Conservation (phyloP, 2,329 filamentous ascomycete genomes). For the Domatiomyces globalis region DNA sequence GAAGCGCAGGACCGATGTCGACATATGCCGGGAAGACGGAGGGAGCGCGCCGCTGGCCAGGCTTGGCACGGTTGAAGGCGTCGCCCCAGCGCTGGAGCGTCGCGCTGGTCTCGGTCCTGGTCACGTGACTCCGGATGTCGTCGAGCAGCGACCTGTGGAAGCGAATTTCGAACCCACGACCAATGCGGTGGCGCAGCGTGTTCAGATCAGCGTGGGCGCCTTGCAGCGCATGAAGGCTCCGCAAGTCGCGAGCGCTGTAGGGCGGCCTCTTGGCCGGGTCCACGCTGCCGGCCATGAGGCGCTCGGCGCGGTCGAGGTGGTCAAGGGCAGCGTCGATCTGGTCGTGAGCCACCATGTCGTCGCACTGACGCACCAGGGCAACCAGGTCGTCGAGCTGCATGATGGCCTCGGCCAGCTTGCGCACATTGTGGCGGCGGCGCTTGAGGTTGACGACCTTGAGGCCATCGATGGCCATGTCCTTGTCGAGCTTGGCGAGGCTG, state of each 20-base stretch:
- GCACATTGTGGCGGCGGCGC: slow-evolving; percentile 67
- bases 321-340: slow-evolving; percentile 68
- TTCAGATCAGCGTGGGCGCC: slow-evolving; percentile 65
- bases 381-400: slow-evolving; percentile 70
- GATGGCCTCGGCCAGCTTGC: slow-evolving; percentile 67
- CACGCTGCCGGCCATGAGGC: slow-evolving; percentile 54
- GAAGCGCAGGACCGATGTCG: slow-evolving; percentile 54
- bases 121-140: slow-evolving; percentile 69
- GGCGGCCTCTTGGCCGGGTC: slow-evolving; percentile 4
- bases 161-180: slow-evolving; percentile 68
- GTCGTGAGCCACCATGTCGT: slow-evolving; percentile 68
- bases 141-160: slow-evolving; percentile 65
- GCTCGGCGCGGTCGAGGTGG: slow-evolving; percentile 63
- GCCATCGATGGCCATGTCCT: slow-evolving; percentile 73
- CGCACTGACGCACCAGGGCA: slow-evolving; percentile 58
- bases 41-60: slow-evolving; percentile 50
- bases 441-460: slow-evolving; percentile 74
- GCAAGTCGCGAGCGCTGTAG: slow-evolving; percentile 45
- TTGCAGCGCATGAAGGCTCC: slow-evolving; percentile 63
- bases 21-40: slow-evolving; percentile 68
- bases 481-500: slow-evolving; percentile 67
- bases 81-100: slow-evolving; percentile 76
- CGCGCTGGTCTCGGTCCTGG: slow-evolving; percentile 53
- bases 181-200: slow-evolving; percentile 63
- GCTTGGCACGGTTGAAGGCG: slow-evolving; percentile 57